These are phyloP conservation scores for Stagonosporopsis rhizophila DNA, from an alignment of 2,329 filamentous ascomycete genomes.

Conservation along the genomic window DNA sequence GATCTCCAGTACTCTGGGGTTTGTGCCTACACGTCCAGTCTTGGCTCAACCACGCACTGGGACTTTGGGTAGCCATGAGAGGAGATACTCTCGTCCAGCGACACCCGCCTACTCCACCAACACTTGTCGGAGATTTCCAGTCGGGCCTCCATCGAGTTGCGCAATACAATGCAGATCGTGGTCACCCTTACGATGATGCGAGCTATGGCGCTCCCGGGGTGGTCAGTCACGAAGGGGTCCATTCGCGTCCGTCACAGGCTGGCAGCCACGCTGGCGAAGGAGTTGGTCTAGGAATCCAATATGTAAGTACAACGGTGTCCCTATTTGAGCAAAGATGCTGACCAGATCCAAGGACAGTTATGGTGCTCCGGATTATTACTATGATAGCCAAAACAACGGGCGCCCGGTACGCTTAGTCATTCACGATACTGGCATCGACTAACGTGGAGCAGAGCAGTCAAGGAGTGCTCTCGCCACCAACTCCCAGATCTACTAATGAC, in stretches of 20 bases:
- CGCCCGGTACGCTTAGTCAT: slow-evolving; percentile 32
- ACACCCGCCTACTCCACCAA: slow-evolving; percentile 49
- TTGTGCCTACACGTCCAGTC: slow-evolving; percentile 15
- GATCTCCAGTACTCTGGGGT: slow-evolving; percentile 6
- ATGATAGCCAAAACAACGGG: slow-evolving; percentile 35
- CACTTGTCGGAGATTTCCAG: slow-evolving; percentile 39
- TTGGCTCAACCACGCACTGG: slow-evolving; percentile 14
- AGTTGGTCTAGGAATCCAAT: slow-evolving; percentile 41
- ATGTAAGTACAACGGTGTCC: slow-evolving; percentile 33
- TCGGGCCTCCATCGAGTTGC: slow-evolving; percentile 52
- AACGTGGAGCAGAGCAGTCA: slow-evolving; percentile 35
- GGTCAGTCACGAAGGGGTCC: slow-evolving; percentile 36
- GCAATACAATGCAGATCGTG: slow-evolving; percentile 51
- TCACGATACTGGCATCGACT: slow-evolving; percentile 14
- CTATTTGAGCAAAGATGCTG: slow-evolving; percentile 23
- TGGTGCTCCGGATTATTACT: slow-evolving; percentile 37
- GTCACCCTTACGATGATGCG: slow-evolving; percentile 47
- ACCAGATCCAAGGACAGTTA: slow-evolving; percentile 42
- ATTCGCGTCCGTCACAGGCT: slow-evolving; percentile 37
- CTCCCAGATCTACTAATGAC: slow-evolving; percentile 53
- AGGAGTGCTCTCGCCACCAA: slow-evolving; percentile 49
- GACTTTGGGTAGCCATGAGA: slow-evolving; percentile 37
- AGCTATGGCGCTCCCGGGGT: slow-evolving; percentile 41
- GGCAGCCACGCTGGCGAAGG: slow-evolving; percentile 30
- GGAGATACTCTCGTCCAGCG: slow-evolving; percentile 44